These are phyloP conservation scores for Kockovaella imperatae DNA, from an alignment of 768 basidiomycete genomes.

Conservation along the genomic window DNA sequence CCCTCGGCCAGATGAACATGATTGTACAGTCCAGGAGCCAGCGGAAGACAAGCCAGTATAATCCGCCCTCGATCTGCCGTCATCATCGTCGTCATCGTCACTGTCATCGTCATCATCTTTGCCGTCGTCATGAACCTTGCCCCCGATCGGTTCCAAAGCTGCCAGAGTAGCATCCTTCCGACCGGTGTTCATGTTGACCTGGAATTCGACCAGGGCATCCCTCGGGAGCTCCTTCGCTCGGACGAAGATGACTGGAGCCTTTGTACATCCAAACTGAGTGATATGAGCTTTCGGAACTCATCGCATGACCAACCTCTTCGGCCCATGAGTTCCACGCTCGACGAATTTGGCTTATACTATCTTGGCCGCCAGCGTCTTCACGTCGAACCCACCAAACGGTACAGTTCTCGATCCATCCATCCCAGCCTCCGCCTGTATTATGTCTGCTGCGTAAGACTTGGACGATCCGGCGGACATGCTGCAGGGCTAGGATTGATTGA, in stretches of 20 bases:
- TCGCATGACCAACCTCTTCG: constrained; percentile 11
- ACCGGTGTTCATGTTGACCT: constrained; percentile 44
- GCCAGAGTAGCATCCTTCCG: not conserved
- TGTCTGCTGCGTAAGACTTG: constrained; percentile 52
- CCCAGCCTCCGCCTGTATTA: constrained; percentile 55
- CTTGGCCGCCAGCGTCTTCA: constrained; percentile 7
- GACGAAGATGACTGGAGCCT: constrained; percentile 37
- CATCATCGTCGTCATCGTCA: no score
- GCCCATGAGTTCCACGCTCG: constrained; percentile 31
- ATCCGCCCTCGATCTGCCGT: no score
- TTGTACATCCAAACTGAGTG: constrained; percentile 17
- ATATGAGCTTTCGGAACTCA: not conserved
- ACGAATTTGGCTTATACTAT: constrained; percentile 12
- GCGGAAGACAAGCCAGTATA: no score
- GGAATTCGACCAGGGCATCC: constrained; percentile 47
- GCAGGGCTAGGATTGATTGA: constrained; percentile 67
- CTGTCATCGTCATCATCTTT: constrained; percentile 27
- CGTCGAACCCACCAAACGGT: constrained; percentile 60
- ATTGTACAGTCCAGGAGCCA: no score
- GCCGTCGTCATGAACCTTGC: not conserved
- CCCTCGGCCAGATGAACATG: no score
- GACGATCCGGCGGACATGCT: constrained; percentile 68
- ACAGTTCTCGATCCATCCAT: constrained; percentile 57
- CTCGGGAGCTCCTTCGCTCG: constrained; percentile 43
- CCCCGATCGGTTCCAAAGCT: not conserved